Evolutionary conservation across 805 yeast genomes (phyloP).

Genomic region (Candida chilensis): DNA sequence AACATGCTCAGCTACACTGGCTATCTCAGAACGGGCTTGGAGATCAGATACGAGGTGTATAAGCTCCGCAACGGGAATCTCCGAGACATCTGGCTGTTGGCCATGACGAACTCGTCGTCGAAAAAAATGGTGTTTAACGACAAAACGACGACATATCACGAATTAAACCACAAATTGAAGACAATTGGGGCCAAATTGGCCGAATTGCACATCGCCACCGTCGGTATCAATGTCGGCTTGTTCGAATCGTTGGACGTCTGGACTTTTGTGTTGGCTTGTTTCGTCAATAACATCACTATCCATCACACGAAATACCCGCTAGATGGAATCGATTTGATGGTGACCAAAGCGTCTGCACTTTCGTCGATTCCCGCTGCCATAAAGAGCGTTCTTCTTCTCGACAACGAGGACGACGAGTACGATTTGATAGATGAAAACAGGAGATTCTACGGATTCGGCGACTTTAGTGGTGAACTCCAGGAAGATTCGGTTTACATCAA

Average conservation of each 20-base stretch:
- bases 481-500: too few species aligned
- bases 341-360: too few species aligned
- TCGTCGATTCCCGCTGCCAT: too few species aligned
- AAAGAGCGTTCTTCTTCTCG: too few species aligned
- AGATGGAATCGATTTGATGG: too few species aligned
- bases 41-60: constrained; percentile 27
- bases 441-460: too few species aligned
- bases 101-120: constrained; percentile 7
- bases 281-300: constrained; percentile 19
- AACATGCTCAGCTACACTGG: constrained; percentile 23
- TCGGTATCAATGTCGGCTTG: constrained; percentile 9
- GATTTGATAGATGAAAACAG: too few species aligned
- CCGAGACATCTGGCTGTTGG: constrained; percentile 26
- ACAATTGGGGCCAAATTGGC: constrained; percentile 8
- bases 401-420: too few species aligned
- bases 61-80: constrained; percentile 31
- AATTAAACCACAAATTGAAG: constrained; percentile 14
- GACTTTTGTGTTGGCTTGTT: constrained; percentile 18
- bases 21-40: constrained; percentile 30
- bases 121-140: constrained; percentile 6
- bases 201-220: constrained; percentile 5
- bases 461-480: too few species aligned
- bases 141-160: constrained; percentile 5
- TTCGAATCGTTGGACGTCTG: constrained; percentile 11
- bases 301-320: too few species aligned